phyloP scores from a whole-genome alignment of 2,329 filamentous ascomycete genomes.

The Cladosporium sp. region DNA sequence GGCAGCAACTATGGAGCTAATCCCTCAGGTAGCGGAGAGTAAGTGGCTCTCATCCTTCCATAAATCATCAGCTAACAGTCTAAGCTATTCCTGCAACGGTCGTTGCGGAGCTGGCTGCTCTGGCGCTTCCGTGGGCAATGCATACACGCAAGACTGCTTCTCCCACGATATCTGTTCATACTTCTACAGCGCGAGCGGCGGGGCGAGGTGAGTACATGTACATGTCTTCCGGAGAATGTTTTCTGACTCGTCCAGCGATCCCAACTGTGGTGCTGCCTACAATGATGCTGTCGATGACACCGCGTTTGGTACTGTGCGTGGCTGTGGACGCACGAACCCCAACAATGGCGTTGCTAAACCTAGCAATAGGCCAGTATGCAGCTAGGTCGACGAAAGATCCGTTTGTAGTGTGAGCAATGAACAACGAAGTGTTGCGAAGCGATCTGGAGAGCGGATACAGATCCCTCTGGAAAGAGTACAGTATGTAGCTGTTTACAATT shows the following conservation, averaged over 20 bases:
- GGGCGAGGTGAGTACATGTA: constrained; percentile 33
- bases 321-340: constrained; percentile 29
- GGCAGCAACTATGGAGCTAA: constrained; percentile 46
- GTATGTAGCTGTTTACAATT: no score
- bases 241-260: constrained; percentile 31
- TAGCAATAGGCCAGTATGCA: constrained; percentile 13
- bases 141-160: constrained; percentile 47
- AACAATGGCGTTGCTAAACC: constrained; percentile 22
- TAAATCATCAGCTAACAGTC: neutral
- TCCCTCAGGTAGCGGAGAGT: constrained; percentile 40
- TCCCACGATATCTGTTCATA: constrained; percentile 48
- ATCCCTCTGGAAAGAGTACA: no score
- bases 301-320: constrained; percentile 27
- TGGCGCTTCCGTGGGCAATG: constrained; percentile 40
- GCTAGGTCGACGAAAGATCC: no score
- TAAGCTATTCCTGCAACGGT: constrained; percentile 46
- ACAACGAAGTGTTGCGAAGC: no score
- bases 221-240: neutral
- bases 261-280: constrained; percentile 44
- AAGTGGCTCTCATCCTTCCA: constrained; percentile 16
- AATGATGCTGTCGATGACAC: constrained; percentile 41
- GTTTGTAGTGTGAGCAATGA: no score
- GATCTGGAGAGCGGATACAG: no score
- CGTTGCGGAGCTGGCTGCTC: constrained; percentile 44
- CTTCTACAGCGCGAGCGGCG: constrained; percentile 45